Conservation (phyloP, 805 yeast genomes). For the Torulaspora franciscae region DNA sequence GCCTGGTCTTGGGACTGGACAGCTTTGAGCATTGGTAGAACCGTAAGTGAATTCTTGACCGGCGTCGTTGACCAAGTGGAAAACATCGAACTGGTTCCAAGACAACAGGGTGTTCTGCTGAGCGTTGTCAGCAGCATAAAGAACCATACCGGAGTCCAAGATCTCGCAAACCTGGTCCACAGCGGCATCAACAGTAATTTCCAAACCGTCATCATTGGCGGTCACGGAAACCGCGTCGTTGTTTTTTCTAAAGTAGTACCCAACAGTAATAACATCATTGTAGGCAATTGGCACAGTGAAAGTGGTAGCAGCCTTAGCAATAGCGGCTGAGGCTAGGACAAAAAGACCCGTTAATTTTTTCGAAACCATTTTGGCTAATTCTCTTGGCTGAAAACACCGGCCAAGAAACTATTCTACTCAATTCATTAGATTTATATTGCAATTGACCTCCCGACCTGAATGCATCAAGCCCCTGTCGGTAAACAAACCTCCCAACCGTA, state of each 20-base stretch:
- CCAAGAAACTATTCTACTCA: neutral
- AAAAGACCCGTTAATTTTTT: slow-evolving; percentile 9
- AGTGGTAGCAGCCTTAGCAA: slow-evolving; percentile 15
- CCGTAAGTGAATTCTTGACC: slow-evolving; percentile 20
- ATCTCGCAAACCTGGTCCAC: slow-evolving; percentile 17
- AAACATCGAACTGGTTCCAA: slow-evolving; percentile 26
- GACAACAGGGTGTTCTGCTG: slow-evolving; percentile 19
- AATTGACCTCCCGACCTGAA: neutral
- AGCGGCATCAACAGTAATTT: slow-evolving; percentile 19
- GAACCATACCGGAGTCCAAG: slow-evolving; percentile 26
- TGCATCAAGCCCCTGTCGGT: neutral
- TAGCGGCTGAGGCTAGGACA: slow-evolving; percentile 11
- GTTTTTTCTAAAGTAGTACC: slow-evolving; percentile 22
- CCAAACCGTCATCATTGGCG: slow-evolving; percentile 20
- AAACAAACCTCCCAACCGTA: no score
- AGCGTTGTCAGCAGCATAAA: slow-evolving; percentile 20
- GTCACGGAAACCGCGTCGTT: slow-evolving; percentile 19
- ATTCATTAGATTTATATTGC: neutral
- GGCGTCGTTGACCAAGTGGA: slow-evolving; percentile 18
- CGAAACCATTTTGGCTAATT: slow-evolving; percentile 5
- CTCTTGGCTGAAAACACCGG: neutral
- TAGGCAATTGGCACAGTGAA: slow-evolving; percentile 19
- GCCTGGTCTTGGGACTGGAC: slow-evolving; percentile 12
- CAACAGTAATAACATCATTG: slow-evolving; percentile 19
- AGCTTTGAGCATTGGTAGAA: slow-evolving; percentile 19